A percentile compares a stretch with the other conserved stretches of the same genome.
Evolutionary conservation across 1,139 yeast species (phyloP).

Genomic region (Taphrina deformans): DNA sequence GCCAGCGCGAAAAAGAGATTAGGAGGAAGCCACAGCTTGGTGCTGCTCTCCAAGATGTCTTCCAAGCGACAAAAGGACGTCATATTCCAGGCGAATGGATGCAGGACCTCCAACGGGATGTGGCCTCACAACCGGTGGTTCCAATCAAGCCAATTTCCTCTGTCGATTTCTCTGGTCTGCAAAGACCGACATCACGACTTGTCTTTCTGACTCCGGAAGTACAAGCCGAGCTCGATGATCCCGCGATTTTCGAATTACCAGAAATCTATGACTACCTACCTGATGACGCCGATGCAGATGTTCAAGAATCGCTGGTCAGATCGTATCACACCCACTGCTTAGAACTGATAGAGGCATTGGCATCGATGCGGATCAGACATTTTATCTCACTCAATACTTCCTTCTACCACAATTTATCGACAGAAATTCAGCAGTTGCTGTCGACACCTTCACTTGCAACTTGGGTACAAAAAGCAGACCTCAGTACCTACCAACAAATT

Average conservation of each 20-base stretch:
- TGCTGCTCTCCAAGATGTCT: slow-evolving; percentile 14
- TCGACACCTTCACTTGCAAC: slow-evolving; percentile 53
- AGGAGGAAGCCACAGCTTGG: slow-evolving; percentile 12
- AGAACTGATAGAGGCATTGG: slow-evolving; percentile 61
- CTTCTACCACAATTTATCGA: slow-evolving; percentile 62
- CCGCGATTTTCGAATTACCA: slow-evolving; percentile 35
- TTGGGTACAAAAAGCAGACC: slow-evolving; percentile 71
- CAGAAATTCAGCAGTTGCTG: slow-evolving; percentile 65
- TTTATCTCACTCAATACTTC: slow-evolving; percentile 57
- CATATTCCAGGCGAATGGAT: slow-evolving; percentile 14
- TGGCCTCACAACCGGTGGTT: neutral
- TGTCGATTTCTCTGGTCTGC: slow-evolving; percentile 25
- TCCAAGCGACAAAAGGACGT: slow-evolving; percentile 13
- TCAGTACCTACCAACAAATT: slow-evolving; percentile 59
- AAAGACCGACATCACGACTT: slow-evolving; percentile 10
- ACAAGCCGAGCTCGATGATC: slow-evolving; percentile 38
- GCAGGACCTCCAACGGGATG: slow-evolving; percentile 12
- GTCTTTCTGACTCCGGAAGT: slow-evolving; percentile 33
- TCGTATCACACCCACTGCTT: slow-evolving; percentile 65
- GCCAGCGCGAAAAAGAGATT: slow-evolving; percentile 12
- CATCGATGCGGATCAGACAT: slow-evolving; percentile 67
- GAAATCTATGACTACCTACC: slow-evolving; percentile 42
- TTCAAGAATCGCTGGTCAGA: slow-evolving; percentile 61
- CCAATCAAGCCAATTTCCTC: slow-evolving; percentile 19
- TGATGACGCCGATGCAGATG: slow-evolving; percentile 56